phyloP scores from a whole-genome alignment of 1,284 basidiomycete genomes.

The Wolfiporia cocos region DNA sequence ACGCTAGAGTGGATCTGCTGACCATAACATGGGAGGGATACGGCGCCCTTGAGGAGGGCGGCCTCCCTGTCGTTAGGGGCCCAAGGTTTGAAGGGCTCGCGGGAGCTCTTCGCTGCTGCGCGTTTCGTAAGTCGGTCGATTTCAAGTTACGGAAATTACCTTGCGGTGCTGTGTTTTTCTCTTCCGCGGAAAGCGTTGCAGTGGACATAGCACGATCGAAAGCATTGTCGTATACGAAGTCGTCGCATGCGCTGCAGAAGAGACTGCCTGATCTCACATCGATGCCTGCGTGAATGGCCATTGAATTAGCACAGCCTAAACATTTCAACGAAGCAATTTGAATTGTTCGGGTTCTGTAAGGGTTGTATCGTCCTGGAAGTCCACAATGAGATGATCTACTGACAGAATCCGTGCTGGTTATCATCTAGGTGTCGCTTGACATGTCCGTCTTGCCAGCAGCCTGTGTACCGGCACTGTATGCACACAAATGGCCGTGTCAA shows the following conservation, averaged over 20 bases:
- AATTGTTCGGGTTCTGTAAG: too few relatives aligned
- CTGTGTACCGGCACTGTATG: constrained; percentile 69
- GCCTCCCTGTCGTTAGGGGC: constrained; percentile 31
- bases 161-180: constrained; percentile 43
- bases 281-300: constrained; percentile 48
- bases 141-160: constrained; percentile 21
- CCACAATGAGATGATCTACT: too few relatives aligned
- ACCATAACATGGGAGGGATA: constrained; percentile 61
- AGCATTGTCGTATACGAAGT: constrained; percentile 45
- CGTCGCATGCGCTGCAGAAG: constrained; percentile 53
- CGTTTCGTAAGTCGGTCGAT: not conserved
- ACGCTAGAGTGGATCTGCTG: constrained; percentile 3
- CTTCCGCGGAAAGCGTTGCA: constrained; percentile 40
- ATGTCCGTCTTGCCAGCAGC: constrained; percentile 65
- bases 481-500: constrained; percentile 75
- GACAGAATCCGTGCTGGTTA: constrained; percentile 38
- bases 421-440: constrained; percentile 50
- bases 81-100: constrained; percentile 44
- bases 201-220: constrained; percentile 35
- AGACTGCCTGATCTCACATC: constrained; percentile 53
- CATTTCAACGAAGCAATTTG: too few relatives aligned
- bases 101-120: constrained; percentile 31
- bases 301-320: too few relatives aligned
- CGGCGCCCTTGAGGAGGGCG: constrained; percentile 28
- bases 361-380: too few relatives aligned